Percentiles rank a stretch among this genome's conserved stretches.
phyloP scores from a whole-genome alignment of 805 yeast species.

The Cyberlindnera mississippiensis region DNA sequence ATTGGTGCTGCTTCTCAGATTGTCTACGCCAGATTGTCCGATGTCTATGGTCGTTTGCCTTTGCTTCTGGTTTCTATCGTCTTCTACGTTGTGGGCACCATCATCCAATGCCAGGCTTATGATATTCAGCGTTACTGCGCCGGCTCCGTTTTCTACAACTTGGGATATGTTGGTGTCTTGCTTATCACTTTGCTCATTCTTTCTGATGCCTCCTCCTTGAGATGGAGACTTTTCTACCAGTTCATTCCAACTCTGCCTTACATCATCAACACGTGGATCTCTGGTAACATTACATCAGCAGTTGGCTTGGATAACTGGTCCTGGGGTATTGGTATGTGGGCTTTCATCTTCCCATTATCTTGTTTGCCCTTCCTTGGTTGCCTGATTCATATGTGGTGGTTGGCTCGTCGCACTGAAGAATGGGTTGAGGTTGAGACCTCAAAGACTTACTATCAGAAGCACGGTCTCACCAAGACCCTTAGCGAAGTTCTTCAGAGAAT shows the following conservation, averaged over 20 bases:
- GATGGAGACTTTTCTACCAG: constrained; percentile 65
- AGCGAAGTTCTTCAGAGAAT: constrained; percentile 53
- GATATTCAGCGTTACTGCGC: constrained; percentile 57
- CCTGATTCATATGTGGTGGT: constrained; percentile 52
- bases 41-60: constrained; percentile 59
- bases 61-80: constrained; percentile 45
- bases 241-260: constrained; percentile 68
- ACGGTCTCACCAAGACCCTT: constrained; percentile 31
- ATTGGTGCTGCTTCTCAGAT: constrained; percentile 69
- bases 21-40: constrained; percentile 58
- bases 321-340: constrained; percentile 82
- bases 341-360: constrained; percentile 64
- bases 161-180: constrained; percentile 62
- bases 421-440: constrained; percentile 40
- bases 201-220: constrained; percentile 64
- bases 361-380: constrained; percentile 56
- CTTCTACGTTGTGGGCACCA: constrained; percentile 59
- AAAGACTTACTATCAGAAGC: constrained; percentile 35
- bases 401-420: constrained; percentile 49
- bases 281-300: constrained; percentile 50
- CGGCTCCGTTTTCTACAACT: constrained; percentile 51
- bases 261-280: constrained; percentile 74
- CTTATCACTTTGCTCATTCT: constrained; percentile 52
- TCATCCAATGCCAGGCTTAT: constrained; percentile 57
- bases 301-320: constrained; percentile 44